Evolutionary conservation across 2,329 filamentous ascomycete species (phyloP).

Genomic region (Fusarium beomiforme): DNA sequence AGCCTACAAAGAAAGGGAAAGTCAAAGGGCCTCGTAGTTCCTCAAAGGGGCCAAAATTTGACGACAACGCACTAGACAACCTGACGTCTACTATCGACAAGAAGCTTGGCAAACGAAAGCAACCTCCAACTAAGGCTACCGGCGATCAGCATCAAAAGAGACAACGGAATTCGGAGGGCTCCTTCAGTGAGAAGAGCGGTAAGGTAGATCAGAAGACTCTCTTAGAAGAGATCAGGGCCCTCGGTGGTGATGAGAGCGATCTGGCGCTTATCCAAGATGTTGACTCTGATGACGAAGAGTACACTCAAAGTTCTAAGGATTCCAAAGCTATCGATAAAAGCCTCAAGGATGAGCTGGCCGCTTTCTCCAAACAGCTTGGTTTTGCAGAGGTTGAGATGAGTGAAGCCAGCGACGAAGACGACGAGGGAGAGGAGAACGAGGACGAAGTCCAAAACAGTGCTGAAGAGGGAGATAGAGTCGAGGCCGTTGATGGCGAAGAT

Average conservation of each 20-base stretch:
- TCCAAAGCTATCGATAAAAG: constrained; percentile 53
- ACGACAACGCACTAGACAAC: constrained; percentile 61
- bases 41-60: constrained; percentile 49
- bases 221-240: constrained; percentile 70
- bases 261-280: constrained; percentile 67
- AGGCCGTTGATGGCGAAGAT: constrained; percentile 22
- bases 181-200: constrained; percentile 32
- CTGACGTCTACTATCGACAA: constrained; percentile 68
- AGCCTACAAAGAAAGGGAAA: constrained; percentile 53
- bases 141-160: constrained; percentile 50
- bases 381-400: constrained; percentile 48
- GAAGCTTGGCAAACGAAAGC: constrained; percentile 60
- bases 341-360: constrained; percentile 49
- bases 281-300: constrained; percentile 54
- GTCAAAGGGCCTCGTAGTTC: constrained; percentile 44
- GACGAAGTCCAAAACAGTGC: constrained; percentile 50
- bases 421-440: constrained; percentile 47
- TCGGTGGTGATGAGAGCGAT: constrained; percentile 74
- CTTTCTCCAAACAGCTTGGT: constrained; percentile 53
- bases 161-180: constrained; percentile 47
- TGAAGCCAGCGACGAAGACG: constrained; percentile 52
- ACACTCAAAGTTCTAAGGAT: constrained; percentile 45
- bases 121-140: constrained; percentile 50
- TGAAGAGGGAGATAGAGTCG: constrained; percentile 46
- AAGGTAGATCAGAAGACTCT: constrained; percentile 54